Evolutionary conservation across 345 rosid genomes (phyloP).

Genomic region (Anacardium occidentale): DNA sequence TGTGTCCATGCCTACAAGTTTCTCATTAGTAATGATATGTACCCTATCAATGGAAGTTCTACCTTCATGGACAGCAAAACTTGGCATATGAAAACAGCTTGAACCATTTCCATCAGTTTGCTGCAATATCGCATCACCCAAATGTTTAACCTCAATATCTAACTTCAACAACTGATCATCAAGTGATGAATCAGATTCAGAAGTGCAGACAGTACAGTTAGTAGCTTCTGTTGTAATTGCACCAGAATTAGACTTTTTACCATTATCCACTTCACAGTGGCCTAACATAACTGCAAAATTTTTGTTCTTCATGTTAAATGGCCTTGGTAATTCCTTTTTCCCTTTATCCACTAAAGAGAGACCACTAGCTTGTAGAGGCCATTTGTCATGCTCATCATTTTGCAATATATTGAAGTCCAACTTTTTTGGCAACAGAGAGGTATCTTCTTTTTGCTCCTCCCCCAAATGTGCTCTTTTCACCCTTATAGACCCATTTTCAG

Average conservation of each 20-base stretch:
- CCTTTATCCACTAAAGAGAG: neutral
- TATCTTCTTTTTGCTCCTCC: conserved; percentile 26
- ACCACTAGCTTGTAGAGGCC: conserved; percentile 16
- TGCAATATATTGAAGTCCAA: conserved; percentile 28
- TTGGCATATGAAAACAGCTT: conserved; percentile 20
- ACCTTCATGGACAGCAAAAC: conserved; percentile 16
- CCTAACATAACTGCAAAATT: conserved; percentile 32
- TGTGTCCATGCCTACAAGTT: conserved; percentile 21
- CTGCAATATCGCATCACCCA: conserved; percentile 30
- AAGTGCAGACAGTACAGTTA: conserved; percentile 28
- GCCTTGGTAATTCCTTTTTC: conserved; percentile 14
- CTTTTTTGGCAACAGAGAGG: conserved; percentile 23
- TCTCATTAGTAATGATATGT: conserved; percentile 25
- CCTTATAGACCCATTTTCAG: conserved; percentile 36
- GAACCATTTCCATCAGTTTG: conserved; percentile 24
- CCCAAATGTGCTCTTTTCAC: conserved; percentile 31
- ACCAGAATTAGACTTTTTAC: conserved; percentile 29
- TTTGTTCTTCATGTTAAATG: conserved; percentile 28
- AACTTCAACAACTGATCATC: conserved; percentile 18
- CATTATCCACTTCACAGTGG: conserved; percentile 28
- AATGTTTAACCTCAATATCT: conserved; percentile 23
- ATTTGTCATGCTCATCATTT: conserved; percentile 23
- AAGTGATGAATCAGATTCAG: conserved; percentile 14
- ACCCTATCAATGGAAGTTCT: conserved; percentile 21
- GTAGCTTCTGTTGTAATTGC: conserved; percentile 22